Percentiles rank a stretch among this genome's conserved stretches.
Evolutionary conservation across 2,329 filamentous ascomycete species (phyloP).

Genomic region (Emericellopsis atlantica): DNA sequence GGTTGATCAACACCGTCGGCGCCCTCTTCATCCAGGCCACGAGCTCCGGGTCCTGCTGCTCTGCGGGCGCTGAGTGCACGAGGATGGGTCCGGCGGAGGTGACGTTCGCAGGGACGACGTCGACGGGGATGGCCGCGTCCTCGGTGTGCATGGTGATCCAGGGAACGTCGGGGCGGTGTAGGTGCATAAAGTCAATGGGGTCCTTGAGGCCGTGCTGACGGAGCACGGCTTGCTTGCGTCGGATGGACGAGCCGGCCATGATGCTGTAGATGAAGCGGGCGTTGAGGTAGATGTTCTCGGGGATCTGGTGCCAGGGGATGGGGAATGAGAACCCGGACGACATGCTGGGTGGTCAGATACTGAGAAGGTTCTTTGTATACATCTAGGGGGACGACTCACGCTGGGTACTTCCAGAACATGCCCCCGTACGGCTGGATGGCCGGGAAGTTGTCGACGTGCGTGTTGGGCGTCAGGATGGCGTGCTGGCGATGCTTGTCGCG

Average conservation of each 20-base stretch:
- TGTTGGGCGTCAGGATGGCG: constrained; percentile 28
- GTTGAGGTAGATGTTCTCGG: constrained; percentile 18
- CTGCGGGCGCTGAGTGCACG: constrained; percentile 6
- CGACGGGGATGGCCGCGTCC: constrained; percentile 12
- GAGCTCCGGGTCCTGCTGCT: constrained; percentile 12
- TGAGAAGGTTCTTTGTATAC: background rate
- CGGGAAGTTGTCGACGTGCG: constrained; percentile 23
- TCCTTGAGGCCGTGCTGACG: constrained; percentile 7
- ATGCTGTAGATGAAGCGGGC: constrained; percentile 15
- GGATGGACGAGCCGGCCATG: constrained; percentile 11
- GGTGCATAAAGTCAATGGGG: constrained; percentile 10
- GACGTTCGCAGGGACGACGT: constrained; percentile 8
- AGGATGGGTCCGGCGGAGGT: constrained; percentile 10
- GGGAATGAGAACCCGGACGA: constrained; percentile 30
- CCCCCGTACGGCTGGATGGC: constrained; percentile 23
- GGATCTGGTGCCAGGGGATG: constrained; percentile 21
- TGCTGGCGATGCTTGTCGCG: constrained; percentile 12
- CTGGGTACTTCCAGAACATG: constrained; percentile 24
- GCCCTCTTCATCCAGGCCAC: constrained; percentile 8
- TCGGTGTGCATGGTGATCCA: constrained; percentile 13
- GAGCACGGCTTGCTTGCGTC: constrained; percentile 9
- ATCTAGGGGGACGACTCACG: constrained; percentile 13
- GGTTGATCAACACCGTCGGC: constrained; percentile 13
- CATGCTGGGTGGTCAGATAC: constrained; percentile 1
- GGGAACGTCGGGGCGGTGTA: constrained; percentile 14